Evolutionary conservation across 1,284 basidiomycete genomes (phyloP), one percentile per base, ranked within the genome.

Genomic region (Calocybe gambosa): DNA sequence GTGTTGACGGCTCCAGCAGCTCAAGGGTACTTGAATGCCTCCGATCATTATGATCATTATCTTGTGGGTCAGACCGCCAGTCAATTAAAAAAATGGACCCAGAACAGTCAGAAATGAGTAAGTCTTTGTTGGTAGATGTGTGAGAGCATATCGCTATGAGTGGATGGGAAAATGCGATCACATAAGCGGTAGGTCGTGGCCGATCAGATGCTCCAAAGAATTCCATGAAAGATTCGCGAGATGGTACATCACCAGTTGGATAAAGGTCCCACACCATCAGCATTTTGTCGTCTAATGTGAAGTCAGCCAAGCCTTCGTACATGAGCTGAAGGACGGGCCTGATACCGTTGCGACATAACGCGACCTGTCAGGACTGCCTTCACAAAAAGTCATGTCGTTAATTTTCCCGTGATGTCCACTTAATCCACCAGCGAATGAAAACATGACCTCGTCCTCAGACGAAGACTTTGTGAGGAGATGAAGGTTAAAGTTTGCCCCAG

Each of bases 191-290:
- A 1, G 87, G 87, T 50, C 84, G 82, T 5, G 73, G 70, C 25
- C 79, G 70, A n/a, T 60, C 48, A 23, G 59, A 49, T 41, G 57
- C 56, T 48, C 47, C 45, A 55, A 57, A 23, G 48, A 40, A 19
- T 2, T 13, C 57, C 48, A 62, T 66, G 47, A 59, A 69, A 38
- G 58, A 60, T 43, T 50, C 49, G 16, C 49, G 56, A 10, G 70
- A 67, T 21, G 66, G 58, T 31, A 74, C 65, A 47, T 77, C 65
- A 42, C 72, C 46, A 19, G 66, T 59, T 1, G 85, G 83, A 56
- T 77, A 68, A 15, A 90, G 73, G 61, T 90, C 85, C 87, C 87
- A 90, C 12, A 90, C 78, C 77, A 89, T 83, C 39, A 89, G 71
- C 72, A 82, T 83, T 58, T 80, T 85, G 64, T 89, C 86, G 54